A percentile compares a stretch with the other conserved stretches of the same genome.
Conservation (phyloP, 2,329 filamentous ascomycete genomes). For the Dactylellina leptospora region DNA sequence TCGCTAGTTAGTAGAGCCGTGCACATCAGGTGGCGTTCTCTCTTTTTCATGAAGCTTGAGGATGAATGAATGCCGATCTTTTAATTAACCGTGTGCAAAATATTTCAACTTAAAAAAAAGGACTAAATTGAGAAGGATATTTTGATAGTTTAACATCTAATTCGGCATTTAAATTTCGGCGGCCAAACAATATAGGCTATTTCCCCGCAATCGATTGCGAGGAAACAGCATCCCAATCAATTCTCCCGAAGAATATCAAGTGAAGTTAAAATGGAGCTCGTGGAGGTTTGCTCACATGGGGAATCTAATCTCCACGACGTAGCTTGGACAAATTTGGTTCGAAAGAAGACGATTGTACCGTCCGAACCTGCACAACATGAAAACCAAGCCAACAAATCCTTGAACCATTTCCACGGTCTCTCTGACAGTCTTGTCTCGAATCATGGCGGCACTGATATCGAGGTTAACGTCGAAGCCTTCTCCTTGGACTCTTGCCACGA, state of each 20-base stretch:
- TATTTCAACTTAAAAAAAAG: no score
- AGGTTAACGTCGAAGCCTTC: not conserved
- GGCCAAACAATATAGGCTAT: no score
- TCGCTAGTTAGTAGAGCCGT: no score
- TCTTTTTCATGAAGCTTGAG: no score
- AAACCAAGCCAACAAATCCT: not conserved
- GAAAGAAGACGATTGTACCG: not conserved
- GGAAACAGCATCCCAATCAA: not conserved
- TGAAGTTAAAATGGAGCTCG: no score
- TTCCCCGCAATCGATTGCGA: no score
- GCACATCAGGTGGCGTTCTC: no score
- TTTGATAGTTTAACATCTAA: no score
- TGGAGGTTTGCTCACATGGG: not conserved
- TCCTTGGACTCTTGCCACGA: not conserved
- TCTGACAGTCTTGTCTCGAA: not conserved
- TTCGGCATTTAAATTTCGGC: no score
- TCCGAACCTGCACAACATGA: not conserved
- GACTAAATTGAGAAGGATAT: no score
- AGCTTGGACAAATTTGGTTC: not conserved
- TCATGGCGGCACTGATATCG: not conserved
- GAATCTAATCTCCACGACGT: not conserved
- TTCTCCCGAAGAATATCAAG: not conserved
- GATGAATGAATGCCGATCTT: no score
- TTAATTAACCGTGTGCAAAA: no score
- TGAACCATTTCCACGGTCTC: not conserved